Evolutionary conservation across 1,284 basidiomycete genomes (phyloP), one percentile per base, ranked within the genome.

Genomic region (Hymenochaete sp.): DNA sequence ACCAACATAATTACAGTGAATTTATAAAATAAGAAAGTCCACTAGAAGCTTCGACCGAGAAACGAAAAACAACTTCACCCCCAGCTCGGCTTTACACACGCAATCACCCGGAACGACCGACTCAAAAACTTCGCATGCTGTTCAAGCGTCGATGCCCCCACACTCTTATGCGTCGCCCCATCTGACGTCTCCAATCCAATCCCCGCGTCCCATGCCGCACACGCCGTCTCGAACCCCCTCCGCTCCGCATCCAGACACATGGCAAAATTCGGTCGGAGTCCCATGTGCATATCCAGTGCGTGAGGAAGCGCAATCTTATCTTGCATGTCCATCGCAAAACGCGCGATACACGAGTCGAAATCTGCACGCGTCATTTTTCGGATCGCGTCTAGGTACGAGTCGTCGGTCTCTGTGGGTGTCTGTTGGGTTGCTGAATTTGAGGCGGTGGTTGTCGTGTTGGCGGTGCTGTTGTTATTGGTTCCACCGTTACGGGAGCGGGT

Each of bases 281-380:
- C 60, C 46, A 79, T 71, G 3, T 70, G 64, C 26, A 71, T 67
- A 44, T 68, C 59, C 4, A 79, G 59, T 7, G 67, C 66, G 46
- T 59, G 56, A 22, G 65, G 65, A 8, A 80, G 58, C 8, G 63
- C 62, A 49, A 73, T 72, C 49, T 71, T 68, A 51, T 79, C 72
- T 47, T 69, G 64, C 78, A 82, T 81, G 58, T 83, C 80, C 57
- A 80, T 60, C 40, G 77, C 71, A 51, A 81, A 82, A 48, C 68
- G 66, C 37, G 58, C 61, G 49, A 82, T 54, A 16, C 79, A 57
- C 14, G 60, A 62, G 50, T 82, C 76, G 50, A 79, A 81, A 38
- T 79, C 76, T 25, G 70, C 65, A 45, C 78, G 60, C 8, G 69
- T 73, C 59, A 81, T 62, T 19, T 67, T 64, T 45, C 67, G 50